phyloP scores from a whole-genome alignment of 805 yeast species.

The Candida tammaniensis region DNA sequence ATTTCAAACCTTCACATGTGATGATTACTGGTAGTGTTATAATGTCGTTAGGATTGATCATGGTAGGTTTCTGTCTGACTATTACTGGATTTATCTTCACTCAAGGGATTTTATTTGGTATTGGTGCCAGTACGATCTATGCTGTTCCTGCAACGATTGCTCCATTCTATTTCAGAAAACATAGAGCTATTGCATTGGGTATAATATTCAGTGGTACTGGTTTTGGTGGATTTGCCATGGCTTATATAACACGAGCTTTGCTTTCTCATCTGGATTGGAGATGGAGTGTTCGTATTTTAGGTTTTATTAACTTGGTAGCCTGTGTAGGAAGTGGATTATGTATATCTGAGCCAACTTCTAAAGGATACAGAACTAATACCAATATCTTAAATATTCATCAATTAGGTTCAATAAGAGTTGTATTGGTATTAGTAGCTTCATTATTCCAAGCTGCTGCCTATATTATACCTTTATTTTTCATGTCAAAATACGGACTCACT shows the following conservation, averaged over 20 bases:
- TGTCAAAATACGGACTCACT: slow-evolving; percentile 32
- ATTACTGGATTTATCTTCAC: slow-evolving; percentile 26
- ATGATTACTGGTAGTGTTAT: slow-evolving; percentile 26
- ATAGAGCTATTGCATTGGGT: slow-evolving; percentile 35
- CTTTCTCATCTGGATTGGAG: slow-evolving; percentile 29
- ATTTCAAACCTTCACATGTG: slow-evolving; percentile 16
- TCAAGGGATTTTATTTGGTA: slow-evolving; percentile 32
- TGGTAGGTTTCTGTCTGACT: slow-evolving; percentile 20
- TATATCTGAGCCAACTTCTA: slow-evolving; percentile 13
- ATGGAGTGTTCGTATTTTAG: slow-evolving; percentile 30
- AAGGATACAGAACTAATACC: slow-evolving; percentile 8
- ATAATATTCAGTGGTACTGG: slow-evolving; percentile 35
- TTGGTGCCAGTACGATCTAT: slow-evolving; percentile 30
- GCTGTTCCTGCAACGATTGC: slow-evolving; percentile 32
- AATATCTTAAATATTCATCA: slow-evolving; percentile 13
- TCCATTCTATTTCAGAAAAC: slow-evolving; percentile 26
- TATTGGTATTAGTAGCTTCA: slow-evolving; percentile 19
- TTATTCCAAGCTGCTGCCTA: slow-evolving; percentile 34
- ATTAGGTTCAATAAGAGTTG: slow-evolving; percentile 17
- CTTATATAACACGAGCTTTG: slow-evolving; percentile 23
- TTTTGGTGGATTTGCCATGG: slow-evolving; percentile 31
- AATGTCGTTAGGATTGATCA: slow-evolving; percentile 25
- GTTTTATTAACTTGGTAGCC: slow-evolving; percentile 21
- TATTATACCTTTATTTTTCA: slow-evolving; percentile 28
- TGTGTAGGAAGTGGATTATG: slow-evolving; percentile 14